These are phyloP conservation scores for Penicillium sp. DNA, from an alignment of 2,329 filamentous ascomycete species.

Conservation along the genomic window DNA sequence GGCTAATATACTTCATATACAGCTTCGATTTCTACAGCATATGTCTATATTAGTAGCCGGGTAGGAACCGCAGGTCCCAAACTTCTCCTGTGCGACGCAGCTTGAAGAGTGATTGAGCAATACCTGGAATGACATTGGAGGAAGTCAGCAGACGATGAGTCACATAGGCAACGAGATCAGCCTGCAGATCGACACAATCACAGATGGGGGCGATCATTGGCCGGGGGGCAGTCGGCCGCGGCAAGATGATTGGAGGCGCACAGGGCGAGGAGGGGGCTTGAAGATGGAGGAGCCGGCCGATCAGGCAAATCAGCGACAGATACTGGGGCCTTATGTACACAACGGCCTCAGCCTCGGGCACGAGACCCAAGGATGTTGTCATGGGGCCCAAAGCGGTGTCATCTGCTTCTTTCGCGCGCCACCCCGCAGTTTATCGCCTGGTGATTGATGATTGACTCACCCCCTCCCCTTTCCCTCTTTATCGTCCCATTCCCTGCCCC, in stretches of 20 bases:
- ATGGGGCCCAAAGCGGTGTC: slow-evolving; percentile 16
- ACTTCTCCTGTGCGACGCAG: too few species aligned
- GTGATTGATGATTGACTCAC: slow-evolving; percentile 18
- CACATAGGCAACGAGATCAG: slow-evolving; percentile 2
- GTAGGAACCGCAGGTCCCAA: too few species aligned
- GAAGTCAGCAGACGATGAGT: not conserved
- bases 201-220: slow-evolving; percentile 1
- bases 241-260: slow-evolving; percentile 5
- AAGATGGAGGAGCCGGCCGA: not conserved
- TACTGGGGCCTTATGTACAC: not conserved
- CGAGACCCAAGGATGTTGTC: slow-evolving; percentile 20
- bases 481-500: slow-evolving; percentile 1
- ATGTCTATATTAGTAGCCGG: too few species aligned
- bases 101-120: too few species aligned
- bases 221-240: too few species aligned
- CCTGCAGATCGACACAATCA: slow-evolving; percentile 5
- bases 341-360: not conserved
- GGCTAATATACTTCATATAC: too few species aligned
- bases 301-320: not conserved
- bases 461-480: not conserved
- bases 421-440: slow-evolving; percentile 14
- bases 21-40: too few species aligned
- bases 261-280: too few species aligned
- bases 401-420: slow-evolving; percentile 18
- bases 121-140: too few species aligned